phyloP scores from a whole-genome alignment of 2,329 filamentous ascomycete genomes.

The Trichocomaceae sp. region DNA sequence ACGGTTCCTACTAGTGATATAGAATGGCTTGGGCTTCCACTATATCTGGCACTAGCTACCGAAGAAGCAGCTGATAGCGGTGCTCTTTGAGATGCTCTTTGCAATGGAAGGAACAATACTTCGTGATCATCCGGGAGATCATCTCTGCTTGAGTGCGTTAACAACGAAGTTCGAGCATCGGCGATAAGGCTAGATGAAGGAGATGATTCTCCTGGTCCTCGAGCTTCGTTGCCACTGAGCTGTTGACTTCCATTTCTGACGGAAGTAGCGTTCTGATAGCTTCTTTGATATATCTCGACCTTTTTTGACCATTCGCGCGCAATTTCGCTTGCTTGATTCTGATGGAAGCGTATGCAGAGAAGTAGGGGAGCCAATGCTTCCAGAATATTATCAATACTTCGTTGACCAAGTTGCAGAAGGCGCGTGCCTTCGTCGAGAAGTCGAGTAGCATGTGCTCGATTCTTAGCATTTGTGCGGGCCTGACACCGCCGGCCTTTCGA shows the following conservation, averaged over 20 bases:
- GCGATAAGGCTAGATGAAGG: neutral
- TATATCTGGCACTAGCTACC: neutral
- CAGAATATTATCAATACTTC: constrained; percentile 14
- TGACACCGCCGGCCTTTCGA: neutral
- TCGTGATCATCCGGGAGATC: neutral
- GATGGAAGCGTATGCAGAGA: constrained; percentile 19
- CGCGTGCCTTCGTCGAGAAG: constrained; percentile 7
- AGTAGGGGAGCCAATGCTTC: constrained; percentile 20
- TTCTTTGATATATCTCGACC: constrained; percentile 2
- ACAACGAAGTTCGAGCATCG: neutral
- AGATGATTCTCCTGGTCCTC: neutral
- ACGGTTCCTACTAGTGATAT: neutral
- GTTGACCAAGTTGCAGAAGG: neutral
- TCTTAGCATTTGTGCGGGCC: neutral
- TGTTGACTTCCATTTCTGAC: neutral
- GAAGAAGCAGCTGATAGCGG: neutral
- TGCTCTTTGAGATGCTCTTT: neutral
- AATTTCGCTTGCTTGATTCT: constrained; percentile 15
- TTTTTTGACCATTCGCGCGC: neutral
- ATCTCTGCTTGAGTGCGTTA: neutral
- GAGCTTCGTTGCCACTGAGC: neutral
- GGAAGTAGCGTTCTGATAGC: neutral
- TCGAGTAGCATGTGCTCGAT: neutral
- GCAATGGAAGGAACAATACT: neutral
- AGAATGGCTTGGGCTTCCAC: neutral